Conservation (phyloP, 2,329 filamentous ascomycete species). For the Davidsoniella neocaledoniae region DNA sequence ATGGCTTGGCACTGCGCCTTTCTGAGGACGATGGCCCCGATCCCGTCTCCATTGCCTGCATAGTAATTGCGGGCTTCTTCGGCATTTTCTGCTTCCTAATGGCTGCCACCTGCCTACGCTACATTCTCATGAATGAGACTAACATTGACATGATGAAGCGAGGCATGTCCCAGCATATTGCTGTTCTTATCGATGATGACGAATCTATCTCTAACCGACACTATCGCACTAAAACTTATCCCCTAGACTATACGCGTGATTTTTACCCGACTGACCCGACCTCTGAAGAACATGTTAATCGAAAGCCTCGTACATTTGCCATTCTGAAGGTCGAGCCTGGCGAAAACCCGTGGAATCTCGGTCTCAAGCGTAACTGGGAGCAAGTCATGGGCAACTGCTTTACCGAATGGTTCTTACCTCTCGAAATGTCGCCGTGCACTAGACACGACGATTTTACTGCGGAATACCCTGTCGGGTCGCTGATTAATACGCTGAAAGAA, state of each 20-base stretch:
- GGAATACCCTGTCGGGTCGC: constrained; percentile 50
- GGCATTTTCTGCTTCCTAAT: constrained; percentile 67
- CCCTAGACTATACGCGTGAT: constrained; percentile 22
- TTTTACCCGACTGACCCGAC: constrained; percentile 13
- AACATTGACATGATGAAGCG: constrained; percentile 64
- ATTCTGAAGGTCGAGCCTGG: constrained; percentile 56
- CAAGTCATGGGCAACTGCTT: constrained; percentile 59
- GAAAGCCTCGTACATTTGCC: constrained; percentile 46
- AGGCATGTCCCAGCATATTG: constrained; percentile 51
- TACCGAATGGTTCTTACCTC: constrained; percentile 66
- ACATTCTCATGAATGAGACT: constrained; percentile 58
- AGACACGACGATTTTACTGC: constrained; percentile 48
- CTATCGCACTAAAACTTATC: constrained; percentile 41
- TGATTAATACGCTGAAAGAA: constrained; percentile 38
- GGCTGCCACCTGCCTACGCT: constrained; percentile 53
- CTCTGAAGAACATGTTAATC: constrained; percentile 23
- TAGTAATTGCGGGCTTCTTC: constrained; percentile 57
- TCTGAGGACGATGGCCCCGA: constrained; percentile 28
- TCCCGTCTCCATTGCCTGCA: constrained; percentile 44
- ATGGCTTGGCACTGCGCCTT: constrained; percentile 41
- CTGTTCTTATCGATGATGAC: constrained; percentile 43
- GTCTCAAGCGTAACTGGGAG: constrained; percentile 52
- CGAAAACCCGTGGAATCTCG: constrained; percentile 77
- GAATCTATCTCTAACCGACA: constrained; percentile 14
- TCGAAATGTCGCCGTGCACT: constrained; percentile 57